Evolutionary conservation across 1,284 basidiomycete species (phyloP).

Genomic region (Tausonia pullulans): DNA sequence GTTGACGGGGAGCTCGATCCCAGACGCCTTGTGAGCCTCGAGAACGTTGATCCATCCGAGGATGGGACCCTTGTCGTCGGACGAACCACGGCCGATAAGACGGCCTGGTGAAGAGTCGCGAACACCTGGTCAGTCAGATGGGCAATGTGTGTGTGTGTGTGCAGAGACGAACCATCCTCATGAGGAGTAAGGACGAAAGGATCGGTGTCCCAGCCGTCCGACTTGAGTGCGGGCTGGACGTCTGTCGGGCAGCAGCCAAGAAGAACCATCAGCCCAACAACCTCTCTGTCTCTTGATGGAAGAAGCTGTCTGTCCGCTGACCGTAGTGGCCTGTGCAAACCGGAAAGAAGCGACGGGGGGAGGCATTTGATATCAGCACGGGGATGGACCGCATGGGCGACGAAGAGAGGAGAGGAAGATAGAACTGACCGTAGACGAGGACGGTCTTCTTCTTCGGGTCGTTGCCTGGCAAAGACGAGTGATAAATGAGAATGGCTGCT

Average conservation of each 20-base stretch:
- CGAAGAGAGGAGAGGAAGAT: not conserved
- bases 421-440: constrained; percentile 78
- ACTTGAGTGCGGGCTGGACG: constrained; percentile 43
- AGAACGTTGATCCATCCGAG: constrained; percentile 92
- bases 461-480: constrained; percentile 44
- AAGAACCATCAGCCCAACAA: not conserved
- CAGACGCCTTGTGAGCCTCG: constrained; percentile 67
- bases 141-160: no score
- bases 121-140: constrained; percentile 22
- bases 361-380: no score
- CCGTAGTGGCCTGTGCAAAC: constrained; percentile 14
- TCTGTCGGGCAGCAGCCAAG: constrained; percentile 18
- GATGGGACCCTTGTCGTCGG: constrained; percentile 87
- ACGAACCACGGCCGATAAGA: constrained; percentile 78
- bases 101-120: constrained; percentile 43
- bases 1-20: constrained; percentile 81
- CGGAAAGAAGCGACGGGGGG: no score
- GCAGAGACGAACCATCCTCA: constrained; percentile 24
- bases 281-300: not conserved
- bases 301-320: constrained; percentile 10
- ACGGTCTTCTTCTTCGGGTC: constrained; percentile 84
- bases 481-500: not conserved
- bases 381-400: not conserved
- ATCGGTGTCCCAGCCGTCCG: constrained; percentile 84
- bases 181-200: constrained; percentile 74